Percentiles rank a stretch among this genome's conserved stretches.
phyloP scores from a whole-genome alignment of 2,329 filamentous ascomycete species.

The Seiridium unicorne region DNA sequence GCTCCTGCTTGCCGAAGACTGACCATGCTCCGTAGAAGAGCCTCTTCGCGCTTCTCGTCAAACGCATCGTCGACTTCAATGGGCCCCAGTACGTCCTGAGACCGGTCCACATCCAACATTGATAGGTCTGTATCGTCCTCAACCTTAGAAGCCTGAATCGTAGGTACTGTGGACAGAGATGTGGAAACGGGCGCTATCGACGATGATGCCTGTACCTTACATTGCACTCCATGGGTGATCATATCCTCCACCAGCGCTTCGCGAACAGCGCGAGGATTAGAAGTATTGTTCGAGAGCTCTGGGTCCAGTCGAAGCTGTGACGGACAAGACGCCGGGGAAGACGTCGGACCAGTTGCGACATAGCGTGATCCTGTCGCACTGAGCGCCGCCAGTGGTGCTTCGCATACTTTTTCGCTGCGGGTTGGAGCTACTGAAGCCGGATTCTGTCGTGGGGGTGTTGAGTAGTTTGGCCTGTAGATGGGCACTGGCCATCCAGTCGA shows the following conservation, averaged over 20 bases:
- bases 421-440: not conserved
- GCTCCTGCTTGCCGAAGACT: constrained; percentile 19
- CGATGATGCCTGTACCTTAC: constrained; percentile 22
- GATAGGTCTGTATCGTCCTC: constrained; percentile 12
- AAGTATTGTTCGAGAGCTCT: constrained; percentile 13
- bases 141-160: constrained; percentile 4
- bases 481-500: not conserved
- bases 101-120: constrained; percentile 1
- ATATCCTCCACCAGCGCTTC: constrained; percentile 22
- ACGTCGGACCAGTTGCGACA: not conserved
- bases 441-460: not conserved
- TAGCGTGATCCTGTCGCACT: too few species aligned
- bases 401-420: not conserved
- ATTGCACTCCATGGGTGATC: constrained; percentile 27
- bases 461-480: not conserved
- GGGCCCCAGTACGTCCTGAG: constrained; percentile 9
- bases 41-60: constrained; percentile 15
- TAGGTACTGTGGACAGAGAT: not conserved
- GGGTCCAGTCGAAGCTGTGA: constrained; percentile 11
- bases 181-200: not conserved
- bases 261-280: constrained; percentile 16
- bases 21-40: constrained; percentile 12
- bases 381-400: too few species aligned
- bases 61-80: constrained; percentile 21
- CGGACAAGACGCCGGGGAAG: too few species aligned